A percentile compares a stretch with the other conserved stretches of the same genome.
Conservation (phyloP, 257 asterid genomes). For the Nicotiana benthamiana region DNA sequence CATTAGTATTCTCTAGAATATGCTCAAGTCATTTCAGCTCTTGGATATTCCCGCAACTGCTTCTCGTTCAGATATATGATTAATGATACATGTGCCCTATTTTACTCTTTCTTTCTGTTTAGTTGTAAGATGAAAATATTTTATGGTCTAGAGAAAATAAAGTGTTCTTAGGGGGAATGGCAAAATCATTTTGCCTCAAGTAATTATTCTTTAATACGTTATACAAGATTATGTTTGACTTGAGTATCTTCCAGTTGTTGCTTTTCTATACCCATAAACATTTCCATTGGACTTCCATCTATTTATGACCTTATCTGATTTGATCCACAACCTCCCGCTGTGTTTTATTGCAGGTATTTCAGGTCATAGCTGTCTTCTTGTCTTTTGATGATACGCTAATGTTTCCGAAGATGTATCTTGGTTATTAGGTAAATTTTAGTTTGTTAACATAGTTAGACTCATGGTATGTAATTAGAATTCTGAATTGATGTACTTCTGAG, state of each 20-base stretch:
- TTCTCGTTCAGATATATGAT: background rate
- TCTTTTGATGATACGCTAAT: conserved; percentile 25
- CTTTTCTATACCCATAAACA: background rate
- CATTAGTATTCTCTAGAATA: background rate
- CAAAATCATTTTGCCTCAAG: background rate
- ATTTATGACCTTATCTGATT: too few species aligned
- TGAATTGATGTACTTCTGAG: conserved; percentile 9
- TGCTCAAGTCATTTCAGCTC: background rate
- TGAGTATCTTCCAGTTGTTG: background rate
- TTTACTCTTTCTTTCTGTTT: background rate
- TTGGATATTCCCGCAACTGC: background rate
- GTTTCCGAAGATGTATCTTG: conserved; percentile 15
- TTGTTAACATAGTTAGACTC: conserved; percentile 25
- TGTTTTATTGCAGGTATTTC: conserved; percentile 30
- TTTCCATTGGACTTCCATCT: background rate
- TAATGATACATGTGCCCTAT: background rate
- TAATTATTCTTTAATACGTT: background rate
- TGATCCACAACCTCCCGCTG: background rate
- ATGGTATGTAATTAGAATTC: conserved; percentile 1
- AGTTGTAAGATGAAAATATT: background rate
- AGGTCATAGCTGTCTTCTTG: conserved; percentile 23
- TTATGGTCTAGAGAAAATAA: background rate
- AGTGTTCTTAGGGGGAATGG: background rate
- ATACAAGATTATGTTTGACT: conserved; percentile 1
- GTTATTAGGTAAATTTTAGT: conserved; percentile 17